These are phyloP conservation scores for Puccinia brachypodii DNA, from an alignment of 1,284 basidiomycete genomes.

Conservation along the genomic window DNA sequence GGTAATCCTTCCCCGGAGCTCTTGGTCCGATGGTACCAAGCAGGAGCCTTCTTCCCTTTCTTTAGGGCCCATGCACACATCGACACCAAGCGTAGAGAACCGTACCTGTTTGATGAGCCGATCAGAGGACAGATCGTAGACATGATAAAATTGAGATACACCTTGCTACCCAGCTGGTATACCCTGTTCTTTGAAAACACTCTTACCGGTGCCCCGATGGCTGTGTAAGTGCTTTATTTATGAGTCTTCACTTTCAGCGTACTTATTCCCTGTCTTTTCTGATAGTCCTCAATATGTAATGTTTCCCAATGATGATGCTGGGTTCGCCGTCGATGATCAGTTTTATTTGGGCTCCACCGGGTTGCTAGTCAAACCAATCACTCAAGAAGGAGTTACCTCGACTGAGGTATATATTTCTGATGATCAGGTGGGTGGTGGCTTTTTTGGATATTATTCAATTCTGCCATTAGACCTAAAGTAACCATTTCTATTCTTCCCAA, in stretches of 20 bases:
- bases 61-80: conserved; percentile 98
- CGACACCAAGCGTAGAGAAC: conserved; percentile 96
- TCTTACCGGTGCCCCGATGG: conserved; percentile 73
- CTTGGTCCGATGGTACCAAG: conserved; percentile 95
- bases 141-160: conserved; percentile 79
- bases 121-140: conserved; percentile 78
- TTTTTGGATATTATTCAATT: neutral
- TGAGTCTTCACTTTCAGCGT: neutral
- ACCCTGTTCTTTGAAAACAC: conserved; percentile 88
- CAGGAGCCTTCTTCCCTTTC: conserved; percentile 93
- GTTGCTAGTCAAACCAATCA: conserved; percentile 88
- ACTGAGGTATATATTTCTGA: conserved; percentile 82
- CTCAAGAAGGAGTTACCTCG: conserved; percentile 69
- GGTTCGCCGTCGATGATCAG: conserved; percentile 89
- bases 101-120: conserved; percentile 86
- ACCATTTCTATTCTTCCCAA: neutral
- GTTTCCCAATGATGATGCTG: conserved; percentile 81
- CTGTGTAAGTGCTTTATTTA: conserved; percentile 62
- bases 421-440: conserved; percentile 65
- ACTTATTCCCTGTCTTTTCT: neutral
- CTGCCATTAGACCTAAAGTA: neutral
- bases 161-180: conserved; percentile 90
- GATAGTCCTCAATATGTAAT: conserved; percentile 84
- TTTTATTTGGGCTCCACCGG: conserved; percentile 88
- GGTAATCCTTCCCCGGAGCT: conserved; percentile 92